Conservation (phyloP, 2,329 filamentous ascomycete species). For the Aspergillus fischeri region DNA sequence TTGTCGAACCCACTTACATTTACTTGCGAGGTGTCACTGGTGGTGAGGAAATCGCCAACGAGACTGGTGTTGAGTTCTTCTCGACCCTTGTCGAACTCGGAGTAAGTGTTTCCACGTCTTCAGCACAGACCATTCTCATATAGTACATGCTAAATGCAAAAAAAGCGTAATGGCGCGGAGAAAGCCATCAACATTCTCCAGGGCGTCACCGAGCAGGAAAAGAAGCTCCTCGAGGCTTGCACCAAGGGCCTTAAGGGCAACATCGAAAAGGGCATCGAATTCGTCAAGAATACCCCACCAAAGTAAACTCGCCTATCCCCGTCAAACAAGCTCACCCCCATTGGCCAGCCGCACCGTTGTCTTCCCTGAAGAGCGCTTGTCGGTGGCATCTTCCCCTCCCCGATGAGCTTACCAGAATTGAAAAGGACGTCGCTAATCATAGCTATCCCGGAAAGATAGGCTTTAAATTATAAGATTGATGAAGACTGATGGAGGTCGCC, state of each 20-base stretch:
- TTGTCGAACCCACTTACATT: constrained; percentile 92
- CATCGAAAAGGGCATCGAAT: constrained; percentile 89
- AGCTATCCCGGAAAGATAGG: constrained; percentile 40
- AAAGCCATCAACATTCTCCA: constrained; percentile 78
- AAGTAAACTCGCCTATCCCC: constrained; percentile 61
- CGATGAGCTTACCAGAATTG: constrained; percentile 8
- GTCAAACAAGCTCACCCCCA: constrained; percentile 15
- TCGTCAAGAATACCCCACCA: constrained; percentile 81
- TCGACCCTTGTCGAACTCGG: constrained; percentile 94
- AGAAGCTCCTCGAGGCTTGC: constrained; percentile 74
- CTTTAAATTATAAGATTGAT: constrained; percentile 36
- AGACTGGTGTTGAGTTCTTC: constrained; percentile 87
- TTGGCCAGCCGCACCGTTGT: constrained; percentile 16
- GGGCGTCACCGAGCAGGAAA: constrained; percentile 78
- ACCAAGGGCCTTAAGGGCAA: constrained; percentile 81
- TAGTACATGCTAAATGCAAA: constrained; percentile 21
- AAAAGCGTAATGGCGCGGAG: constrained; percentile 74
- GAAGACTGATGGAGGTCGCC: constrained; percentile 22
- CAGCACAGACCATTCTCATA: neutral
- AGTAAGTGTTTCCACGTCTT: constrained; percentile 54
- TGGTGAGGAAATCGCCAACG: constrained; percentile 79
- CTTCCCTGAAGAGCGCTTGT: constrained; percentile 8
- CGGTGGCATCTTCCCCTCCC: constrained; percentile 9
- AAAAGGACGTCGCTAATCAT: constrained; percentile 34
- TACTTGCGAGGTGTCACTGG: constrained; percentile 88